These are phyloP conservation scores for Pseudogymnoascus sp. DNA, from an alignment of 2,329 filamentous ascomycete species.

Conservation along the genomic window DNA sequence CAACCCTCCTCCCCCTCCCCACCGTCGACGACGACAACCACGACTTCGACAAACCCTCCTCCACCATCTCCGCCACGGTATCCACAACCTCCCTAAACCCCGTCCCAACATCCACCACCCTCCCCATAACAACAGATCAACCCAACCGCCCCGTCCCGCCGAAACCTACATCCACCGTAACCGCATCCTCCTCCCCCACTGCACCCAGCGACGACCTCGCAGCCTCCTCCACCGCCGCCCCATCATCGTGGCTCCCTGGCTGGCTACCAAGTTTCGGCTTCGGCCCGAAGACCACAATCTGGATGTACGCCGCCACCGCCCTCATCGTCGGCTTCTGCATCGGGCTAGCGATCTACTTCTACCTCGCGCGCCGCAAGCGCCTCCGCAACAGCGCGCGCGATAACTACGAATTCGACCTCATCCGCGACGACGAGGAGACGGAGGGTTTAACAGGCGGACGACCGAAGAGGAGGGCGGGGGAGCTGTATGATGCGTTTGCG, in stretches of 20 bases:
- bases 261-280: slow-evolving; percentile 87
- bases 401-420: slow-evolving; percentile 88
- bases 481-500: slow-evolving; percentile 96
- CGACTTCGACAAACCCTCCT: slow-evolving; percentile 47
- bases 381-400: slow-evolving; percentile 67
- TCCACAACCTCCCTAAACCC: slow-evolving; percentile 35
- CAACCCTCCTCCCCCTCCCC: slow-evolving; percentile 71
- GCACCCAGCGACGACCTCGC: slow-evolving; percentile 15
- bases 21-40: slow-evolving; percentile 75
- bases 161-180: slow-evolving; percentile 22
- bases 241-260: slow-evolving; percentile 58
- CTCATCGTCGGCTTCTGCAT: slow-evolving; percentile 79
- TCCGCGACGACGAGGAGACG: slow-evolving; percentile 67
- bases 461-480: slow-evolving; percentile 60
- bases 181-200: slow-evolving; percentile 23
- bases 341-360: slow-evolving; percentile 74
- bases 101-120: slow-evolving; percentile 36
- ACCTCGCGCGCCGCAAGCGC: slow-evolving; percentile 66
- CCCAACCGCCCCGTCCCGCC: slow-evolving; percentile 49
- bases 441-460: slow-evolving; percentile 41
- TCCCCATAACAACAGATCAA: slow-evolving; percentile 47
- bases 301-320: slow-evolving; percentile 84
- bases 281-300: slow-evolving; percentile 76
- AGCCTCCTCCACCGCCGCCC: slow-evolving; percentile 15
- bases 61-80: slow-evolving; percentile 53